These are phyloP conservation scores for Fraxinus nigra DNA, from an alignment of 305 asterid species.

Conservation along the genomic window DNA sequence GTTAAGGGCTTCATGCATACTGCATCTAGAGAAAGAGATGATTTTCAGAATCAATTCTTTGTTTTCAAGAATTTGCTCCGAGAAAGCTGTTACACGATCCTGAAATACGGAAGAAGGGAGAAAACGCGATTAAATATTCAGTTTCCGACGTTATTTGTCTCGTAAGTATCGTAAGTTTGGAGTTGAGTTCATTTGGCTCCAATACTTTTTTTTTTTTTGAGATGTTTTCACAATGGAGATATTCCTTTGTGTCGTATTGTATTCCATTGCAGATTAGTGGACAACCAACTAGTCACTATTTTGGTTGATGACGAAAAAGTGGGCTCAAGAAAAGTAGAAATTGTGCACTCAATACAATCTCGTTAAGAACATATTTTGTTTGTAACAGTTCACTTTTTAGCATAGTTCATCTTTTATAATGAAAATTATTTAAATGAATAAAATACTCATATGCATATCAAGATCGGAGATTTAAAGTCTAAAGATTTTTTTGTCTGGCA, in stretches of 20 bases:
- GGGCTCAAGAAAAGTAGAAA: too few species aligned
- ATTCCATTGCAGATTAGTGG: background rate
- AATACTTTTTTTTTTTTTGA: background rate
- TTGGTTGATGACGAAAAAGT: too few species aligned
- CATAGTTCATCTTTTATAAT: too few species aligned
- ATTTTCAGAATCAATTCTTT: background rate
- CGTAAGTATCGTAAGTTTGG: background rate
- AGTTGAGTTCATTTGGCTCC: background rate
- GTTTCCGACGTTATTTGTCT: background rate
- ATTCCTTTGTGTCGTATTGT: background rate
- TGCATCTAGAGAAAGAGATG: background rate
- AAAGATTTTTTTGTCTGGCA: background rate
- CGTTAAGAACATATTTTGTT: too few species aligned
- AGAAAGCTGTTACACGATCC: background rate
- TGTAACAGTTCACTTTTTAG: background rate
- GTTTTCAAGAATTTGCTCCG: background rate
- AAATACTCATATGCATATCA: background rate
- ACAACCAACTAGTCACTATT: background rate
- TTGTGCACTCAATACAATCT: too few species aligned
- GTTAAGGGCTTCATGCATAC: conserved; percentile 24
- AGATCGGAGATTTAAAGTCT: background rate
- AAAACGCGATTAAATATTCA: background rate
- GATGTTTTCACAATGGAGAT: background rate
- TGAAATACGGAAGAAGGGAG: background rate
- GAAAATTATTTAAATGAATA: background rate